Evolutionary conservation across 192 early-diverging fungal species (phyloP), one percentile per base, ranked within the genome.

Genomic region (Helicostylum pulchrum): DNA sequence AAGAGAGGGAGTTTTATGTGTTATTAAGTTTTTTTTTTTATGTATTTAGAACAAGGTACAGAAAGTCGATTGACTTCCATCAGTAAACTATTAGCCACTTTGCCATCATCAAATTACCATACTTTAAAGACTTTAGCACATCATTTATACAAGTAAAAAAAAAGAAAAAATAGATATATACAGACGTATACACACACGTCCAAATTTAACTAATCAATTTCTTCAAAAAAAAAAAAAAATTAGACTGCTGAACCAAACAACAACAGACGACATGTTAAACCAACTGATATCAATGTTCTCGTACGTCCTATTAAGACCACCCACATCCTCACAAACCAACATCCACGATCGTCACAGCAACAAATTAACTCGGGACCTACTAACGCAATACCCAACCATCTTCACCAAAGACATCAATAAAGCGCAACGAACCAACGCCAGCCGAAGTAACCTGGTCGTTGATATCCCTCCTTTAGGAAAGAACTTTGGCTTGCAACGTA

Each of bases 301-400:
- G 9, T 71, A 74, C 2, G 72, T 80, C 45, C 53, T 83, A 47
- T 53, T 83, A 51, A 70, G 79, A 19, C 81, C 81, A 4, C 43
- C 63, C 54, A 70, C 67, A n/a, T 72, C 74, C 30, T 68, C 67
- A 9, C 61, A 66, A 21, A 47, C 78, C 31, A 80, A 71, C 2
- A 34, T 80, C 19, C 71, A 76, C 39, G 81, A 83, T 31, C 76
- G 74, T 31, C 79, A 80, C 20, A 74, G 77, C 15, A 75, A 73
- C 23, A 59, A 77, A 14, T 66, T 83, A 52, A 60, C 80, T 49
- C 66, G 73, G 10, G 81, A 83, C 17, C 66, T 80, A 56, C 56
- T 80, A 26, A 71, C 69, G 34, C 70, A 72, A 59, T 72, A 70
- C 15, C 71, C 75, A 34, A 61, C 61, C 50, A 72, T 80, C 34